phyloP scores from a whole-genome alignment of 192 early-diverging fungal species.

The Podila verticillata region DNA sequence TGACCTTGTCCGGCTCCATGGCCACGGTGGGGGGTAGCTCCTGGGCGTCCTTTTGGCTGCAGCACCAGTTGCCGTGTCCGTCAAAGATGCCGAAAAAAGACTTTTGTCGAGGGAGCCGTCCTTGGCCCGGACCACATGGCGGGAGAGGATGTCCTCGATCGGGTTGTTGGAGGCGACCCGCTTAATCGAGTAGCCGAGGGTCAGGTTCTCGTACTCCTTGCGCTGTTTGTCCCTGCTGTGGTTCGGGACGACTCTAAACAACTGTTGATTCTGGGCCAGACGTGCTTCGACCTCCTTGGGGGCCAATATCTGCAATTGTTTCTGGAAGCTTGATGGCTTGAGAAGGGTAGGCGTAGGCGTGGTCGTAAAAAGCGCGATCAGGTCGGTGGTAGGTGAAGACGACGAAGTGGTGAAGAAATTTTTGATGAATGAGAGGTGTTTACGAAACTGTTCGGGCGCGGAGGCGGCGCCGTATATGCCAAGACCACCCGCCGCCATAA shows the following conservation, averaged over 20 bases:
- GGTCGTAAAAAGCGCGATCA: background rate
- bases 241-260: constrained; percentile 7
- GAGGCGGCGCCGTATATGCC: constrained; percentile 1
- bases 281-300: constrained; percentile 36
- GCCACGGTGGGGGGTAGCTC: constrained; percentile 57
- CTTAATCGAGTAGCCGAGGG: constrained; percentile 56
- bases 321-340: constrained; percentile 14
- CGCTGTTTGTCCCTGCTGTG: background rate
- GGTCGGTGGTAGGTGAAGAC: background rate
- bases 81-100: constrained; percentile 65
- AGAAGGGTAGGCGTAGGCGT: background rate
- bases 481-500: background rate
- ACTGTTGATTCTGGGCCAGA: constrained; percentile 32
- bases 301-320: constrained; percentile 31
- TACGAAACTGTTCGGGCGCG: background rate
- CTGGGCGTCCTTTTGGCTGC: constrained; percentile 54
- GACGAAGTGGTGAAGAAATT: constrained; percentile 5
- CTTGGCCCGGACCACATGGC: constrained; percentile 34
- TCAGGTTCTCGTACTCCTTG: constrained; percentile 27
- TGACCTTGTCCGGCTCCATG: constrained; percentile 44
- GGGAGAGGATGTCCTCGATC: constrained; percentile 59
- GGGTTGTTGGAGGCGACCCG: constrained; percentile 63
- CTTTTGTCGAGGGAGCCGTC: constrained; percentile 46
- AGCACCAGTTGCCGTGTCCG: constrained; percentile 63
- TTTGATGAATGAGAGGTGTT: background rate